Evolutionary conservation across 805 yeast species (phyloP).

Genomic region (Cyberlindnera sargentensis): DNA sequence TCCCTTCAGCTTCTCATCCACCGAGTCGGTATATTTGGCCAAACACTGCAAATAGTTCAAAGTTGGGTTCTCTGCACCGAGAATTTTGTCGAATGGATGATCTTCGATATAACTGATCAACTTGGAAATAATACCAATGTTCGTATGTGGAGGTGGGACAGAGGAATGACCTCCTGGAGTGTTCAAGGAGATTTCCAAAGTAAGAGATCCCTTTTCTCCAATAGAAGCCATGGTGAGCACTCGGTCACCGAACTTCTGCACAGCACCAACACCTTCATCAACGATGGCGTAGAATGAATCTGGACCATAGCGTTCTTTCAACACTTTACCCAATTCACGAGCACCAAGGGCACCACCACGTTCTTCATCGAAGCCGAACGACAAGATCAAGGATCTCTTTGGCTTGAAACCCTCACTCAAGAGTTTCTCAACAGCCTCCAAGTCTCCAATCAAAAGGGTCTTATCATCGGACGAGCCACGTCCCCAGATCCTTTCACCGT

Average conservation of each 20-base stretch:
- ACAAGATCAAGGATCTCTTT: slow-evolving; percentile 48
- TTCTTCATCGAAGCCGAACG: slow-evolving; percentile 77
- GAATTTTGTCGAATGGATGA: slow-evolving; percentile 40
- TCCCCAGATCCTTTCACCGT: slow-evolving; percentile 61
- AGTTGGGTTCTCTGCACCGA: slow-evolving; percentile 49
- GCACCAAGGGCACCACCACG: slow-evolving; percentile 62
- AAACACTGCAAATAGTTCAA: slow-evolving; percentile 50
- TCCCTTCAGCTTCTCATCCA: slow-evolving; percentile 12
- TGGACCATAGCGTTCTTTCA: slow-evolving; percentile 48
- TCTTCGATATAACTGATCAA: slow-evolving; percentile 46
- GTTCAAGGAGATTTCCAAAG: slow-evolving; percentile 40
- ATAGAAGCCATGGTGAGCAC: slow-evolving; percentile 50
- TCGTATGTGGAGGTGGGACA: slow-evolving; percentile 64
- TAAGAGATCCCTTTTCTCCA: slow-evolving; percentile 57
- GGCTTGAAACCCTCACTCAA: slow-evolving; percentile 42
- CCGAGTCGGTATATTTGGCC: slow-evolving; percentile 38
- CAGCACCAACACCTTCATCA: slow-evolving; percentile 48
- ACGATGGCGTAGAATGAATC: slow-evolving; percentile 52
- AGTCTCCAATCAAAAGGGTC: slow-evolving; percentile 50
- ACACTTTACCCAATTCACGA: slow-evolving; percentile 31
- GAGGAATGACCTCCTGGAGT: slow-evolving; percentile 75
- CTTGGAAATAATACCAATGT: slow-evolving; percentile 62
- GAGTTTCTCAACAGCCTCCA: slow-evolving; percentile 53
- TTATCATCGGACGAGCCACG: slow-evolving; percentile 77
- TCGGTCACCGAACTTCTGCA: slow-evolving; percentile 20